These are phyloP conservation scores for Xylaria venustula DNA, from an alignment of 495 filamentous ascomycete genomes.

Conservation along the genomic window DNA sequence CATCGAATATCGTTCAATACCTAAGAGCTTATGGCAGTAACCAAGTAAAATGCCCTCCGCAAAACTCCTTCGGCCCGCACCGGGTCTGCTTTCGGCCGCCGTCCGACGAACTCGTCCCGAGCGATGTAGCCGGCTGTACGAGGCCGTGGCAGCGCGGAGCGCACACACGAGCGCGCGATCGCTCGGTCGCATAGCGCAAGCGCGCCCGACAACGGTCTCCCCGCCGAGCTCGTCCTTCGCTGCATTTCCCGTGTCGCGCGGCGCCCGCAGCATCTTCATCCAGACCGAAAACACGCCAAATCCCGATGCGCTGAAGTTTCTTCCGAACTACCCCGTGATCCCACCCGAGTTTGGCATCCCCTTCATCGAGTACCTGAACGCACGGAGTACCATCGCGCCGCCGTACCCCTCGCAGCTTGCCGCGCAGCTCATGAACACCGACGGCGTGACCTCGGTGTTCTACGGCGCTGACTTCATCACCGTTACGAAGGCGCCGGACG, in stretches of 20 bases:
- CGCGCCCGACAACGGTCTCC: conserved; percentile 12
- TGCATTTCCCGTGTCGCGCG: conserved; percentile 20
- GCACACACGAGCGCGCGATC: conserved; percentile 25
- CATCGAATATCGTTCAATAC: too few relatives aligned
- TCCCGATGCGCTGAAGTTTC: conserved; percentile 88
- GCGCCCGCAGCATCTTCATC: conserved; percentile 86
- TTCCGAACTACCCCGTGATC: conserved; percentile 80
- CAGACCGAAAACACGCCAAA: conserved; percentile 95
- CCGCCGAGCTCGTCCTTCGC: conserved; percentile 9
- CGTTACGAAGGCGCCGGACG: conserved; percentile 82
- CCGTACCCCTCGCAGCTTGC: conserved; percentile 93
- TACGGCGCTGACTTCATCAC: conserved; percentile 96
- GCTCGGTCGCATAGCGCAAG: conserved; percentile 26
- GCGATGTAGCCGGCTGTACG: conserved; percentile 21
- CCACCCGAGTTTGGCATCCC: conserved; percentile 68
- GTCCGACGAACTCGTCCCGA: conserved; percentile 18
- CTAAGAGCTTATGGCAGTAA: not conserved
- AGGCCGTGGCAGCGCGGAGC: conserved; percentile 13
- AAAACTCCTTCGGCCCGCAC: conserved; percentile 24
- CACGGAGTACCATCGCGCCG: conserved; percentile 81
- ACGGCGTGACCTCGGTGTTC: conserved; percentile 91
- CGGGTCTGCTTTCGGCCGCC: conserved; percentile 21
- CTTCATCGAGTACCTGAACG: conserved; percentile 87
- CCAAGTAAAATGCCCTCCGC: conserved; percentile 22
- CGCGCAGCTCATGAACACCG: conserved; percentile 81